Conservation (phyloP, 2,329 filamentous ascomycete genomes). For the Didymella lethalis region DNA sequence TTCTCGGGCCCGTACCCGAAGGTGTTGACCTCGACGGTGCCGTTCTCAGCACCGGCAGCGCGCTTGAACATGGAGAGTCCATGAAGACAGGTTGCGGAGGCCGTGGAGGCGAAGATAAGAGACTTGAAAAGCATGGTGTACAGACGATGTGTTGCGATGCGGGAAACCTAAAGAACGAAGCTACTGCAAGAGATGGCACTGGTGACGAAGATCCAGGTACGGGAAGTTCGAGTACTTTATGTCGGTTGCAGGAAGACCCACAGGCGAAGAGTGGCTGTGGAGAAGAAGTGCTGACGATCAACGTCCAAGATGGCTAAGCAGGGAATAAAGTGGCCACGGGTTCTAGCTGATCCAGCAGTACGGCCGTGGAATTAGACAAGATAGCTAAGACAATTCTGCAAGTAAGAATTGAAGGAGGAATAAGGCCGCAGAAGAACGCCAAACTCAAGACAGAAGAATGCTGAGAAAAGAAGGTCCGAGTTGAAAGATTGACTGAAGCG, state of each 20-base stretch:
- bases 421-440: constrained; percentile 16
- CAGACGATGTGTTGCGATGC: constrained; percentile 4
- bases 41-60: constrained; percentile 17
- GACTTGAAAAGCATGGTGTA: constrained; percentile 45
- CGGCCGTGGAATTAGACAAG: constrained; percentile 24
- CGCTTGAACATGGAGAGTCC: constrained; percentile 52
- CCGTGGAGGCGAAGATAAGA: constrained; percentile 44
- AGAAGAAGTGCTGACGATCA: constrained; percentile 24
- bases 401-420: constrained; percentile 10
- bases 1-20: constrained; percentile 55
- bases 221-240: constrained; percentile 11
- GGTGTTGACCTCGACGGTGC: constrained; percentile 40
- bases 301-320: constrained; percentile 21
- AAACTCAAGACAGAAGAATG: constrained; percentile 20
- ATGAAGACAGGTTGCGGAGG: constrained; percentile 53
- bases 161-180: background rate
- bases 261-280: constrained; percentile 8
- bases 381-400: constrained; percentile 16
- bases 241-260: constrained; percentile 11
- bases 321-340: constrained; percentile 19
- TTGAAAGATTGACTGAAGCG: constrained; percentile 8
- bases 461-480: constrained; percentile 25
- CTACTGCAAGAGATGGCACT: constrained; percentile 4
- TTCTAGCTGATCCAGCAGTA: constrained; percentile 24
- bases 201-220: constrained; percentile 4